Conservation (phyloP, 148 eudicot species). For the Hydrangea macrophylla region DNA sequence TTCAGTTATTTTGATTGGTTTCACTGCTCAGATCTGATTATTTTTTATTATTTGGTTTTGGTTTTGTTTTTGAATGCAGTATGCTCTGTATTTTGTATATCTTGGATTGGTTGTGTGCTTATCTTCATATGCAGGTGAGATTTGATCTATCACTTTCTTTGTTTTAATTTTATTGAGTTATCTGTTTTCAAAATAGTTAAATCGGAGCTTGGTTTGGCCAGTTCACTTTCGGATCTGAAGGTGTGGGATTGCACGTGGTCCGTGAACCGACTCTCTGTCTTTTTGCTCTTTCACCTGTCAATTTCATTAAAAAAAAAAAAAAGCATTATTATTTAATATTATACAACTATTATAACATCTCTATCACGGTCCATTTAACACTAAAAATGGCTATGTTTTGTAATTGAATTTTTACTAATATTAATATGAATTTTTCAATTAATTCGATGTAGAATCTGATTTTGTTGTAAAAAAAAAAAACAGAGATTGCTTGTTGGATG, state of each 20-base stretch:
- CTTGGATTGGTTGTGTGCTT: constrained; percentile 92
- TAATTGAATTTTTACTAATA: not conserved
- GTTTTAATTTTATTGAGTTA: not conserved
- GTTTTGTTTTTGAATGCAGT: constrained; percentile 51
- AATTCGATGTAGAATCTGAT: not conserved
- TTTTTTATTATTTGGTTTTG: not conserved
- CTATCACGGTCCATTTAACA: constrained; percentile 15
- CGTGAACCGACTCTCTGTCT: constrained; percentile 53
- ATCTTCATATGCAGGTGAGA: constrained; percentile 89
- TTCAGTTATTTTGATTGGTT: not conserved
- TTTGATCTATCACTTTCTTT: not conserved
- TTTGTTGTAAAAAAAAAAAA: constrained; percentile 5
- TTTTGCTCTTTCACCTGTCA: constrained; percentile 44
- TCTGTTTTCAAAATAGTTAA: too few relatives aligned
- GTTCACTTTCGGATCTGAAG: constrained; percentile 23
- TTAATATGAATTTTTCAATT: not conserved
- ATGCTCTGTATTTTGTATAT: constrained; percentile 89
- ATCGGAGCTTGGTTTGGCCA: not conserved
- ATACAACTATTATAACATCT: constrained; percentile 16
- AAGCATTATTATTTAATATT: constrained; percentile 5
- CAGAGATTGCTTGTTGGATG: constrained; percentile 99
- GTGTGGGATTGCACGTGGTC: constrained; percentile 66
- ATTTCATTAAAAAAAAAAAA: constrained; percentile 17
- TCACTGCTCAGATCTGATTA: constrained; percentile 32
- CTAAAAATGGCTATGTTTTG: not conserved